These are phyloP conservation scores for Phytopythium oedochilum DNA, from an alignment of 352 stramenopile genomes.

Conservation along the genomic window DNA sequence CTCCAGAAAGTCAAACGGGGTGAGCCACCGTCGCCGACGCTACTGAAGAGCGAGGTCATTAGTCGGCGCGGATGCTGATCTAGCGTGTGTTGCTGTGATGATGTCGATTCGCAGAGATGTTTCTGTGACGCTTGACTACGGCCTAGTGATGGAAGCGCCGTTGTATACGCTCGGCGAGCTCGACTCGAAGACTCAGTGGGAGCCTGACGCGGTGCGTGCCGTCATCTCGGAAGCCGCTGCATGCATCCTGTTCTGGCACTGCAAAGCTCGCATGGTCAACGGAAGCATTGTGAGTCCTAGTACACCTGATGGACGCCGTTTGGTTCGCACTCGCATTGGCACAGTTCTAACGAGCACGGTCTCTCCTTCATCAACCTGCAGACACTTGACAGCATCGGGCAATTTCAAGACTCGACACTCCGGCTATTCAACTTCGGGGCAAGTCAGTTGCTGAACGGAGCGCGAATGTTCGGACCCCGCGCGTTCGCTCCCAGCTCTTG, in stretches of 20 bases:
- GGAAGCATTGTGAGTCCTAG: conserved; percentile 62
- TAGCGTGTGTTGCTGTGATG: background rate
- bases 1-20: conserved; percentile 54
- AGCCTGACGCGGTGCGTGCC: conserved; percentile 18
- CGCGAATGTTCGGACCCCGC: conserved; percentile 17
- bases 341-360: background rate
- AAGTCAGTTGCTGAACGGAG: conserved; percentile 32
- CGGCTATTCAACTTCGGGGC: conserved; percentile 39
- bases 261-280: conserved; percentile 40
- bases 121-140: conserved; percentile 44
- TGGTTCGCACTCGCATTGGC: too few relatives aligned
- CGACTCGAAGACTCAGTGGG: conserved; percentile 22
- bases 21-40: too few relatives aligned
- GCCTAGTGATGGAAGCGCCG: conserved; percentile 49
- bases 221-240: conserved; percentile 41
- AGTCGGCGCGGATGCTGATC: background rate
- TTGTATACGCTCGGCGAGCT: conserved; percentile 43
- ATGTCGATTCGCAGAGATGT: conserved; percentile 26
- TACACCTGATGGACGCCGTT: background rate
- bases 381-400: conserved; percentile 34
- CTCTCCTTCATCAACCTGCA: conserved; percentile 7
- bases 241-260: conserved; percentile 58
- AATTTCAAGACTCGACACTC: conserved; percentile 35
- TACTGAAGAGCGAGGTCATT: too few relatives aligned
- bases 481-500: conserved; percentile 25